Base-by-base conservation (phyloP, 1,284 basidiomycete genomes). In the Tylopilus sp. region DNA sequence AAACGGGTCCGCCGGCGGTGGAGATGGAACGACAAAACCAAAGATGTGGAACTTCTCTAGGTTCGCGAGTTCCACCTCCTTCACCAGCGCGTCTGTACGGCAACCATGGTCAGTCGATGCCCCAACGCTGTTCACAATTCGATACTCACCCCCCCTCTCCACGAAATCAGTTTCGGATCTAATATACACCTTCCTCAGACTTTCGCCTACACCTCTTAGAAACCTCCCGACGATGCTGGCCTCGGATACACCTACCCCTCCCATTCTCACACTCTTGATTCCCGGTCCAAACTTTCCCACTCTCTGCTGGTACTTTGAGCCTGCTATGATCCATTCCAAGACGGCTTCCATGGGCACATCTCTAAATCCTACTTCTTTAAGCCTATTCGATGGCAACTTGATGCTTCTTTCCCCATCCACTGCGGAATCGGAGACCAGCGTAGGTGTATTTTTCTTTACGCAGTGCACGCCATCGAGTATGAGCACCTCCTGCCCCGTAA, bases 81-180 rank as follows among this genome's bases (percentile, higher is more conserved):
- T 58, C 36, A 68, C 61, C 30, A 69, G 40, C 6, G 41, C 44
- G 47, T 62, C 67, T 66, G 43, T 18, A 41, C 21, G 34, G 17
- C 26, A 10, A 45, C 15, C 31, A 26, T 7, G 12, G 39, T 65
- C 34, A 60, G 55, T 52, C 17, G 28, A 18, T 24, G 2, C 1
- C 8, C 33, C 7, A 15, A 34, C 15, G 20, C 2, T 6, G 10
- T 17, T 33, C n/a, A 17, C 12, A 21, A 7, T 33, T 15, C 12
- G 43, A 44, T 29, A 57, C 67, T 64, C 43, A 68, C 65, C 62
- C 39, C 66, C 64, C 7, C 52, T 53, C 15, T 65, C 61, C 29
- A 67, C 37, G 35, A 69, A 69, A 44, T 67, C 64, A 15, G 55
- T 60, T 14, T 62, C 57, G 30, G 68, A 68, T 28, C 67, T 64